Percentiles rank a stretch among this genome's conserved stretches.
Conservation (phyloP, 768 basidiomycete species). For the Rossbeevera mucosa region DNA sequence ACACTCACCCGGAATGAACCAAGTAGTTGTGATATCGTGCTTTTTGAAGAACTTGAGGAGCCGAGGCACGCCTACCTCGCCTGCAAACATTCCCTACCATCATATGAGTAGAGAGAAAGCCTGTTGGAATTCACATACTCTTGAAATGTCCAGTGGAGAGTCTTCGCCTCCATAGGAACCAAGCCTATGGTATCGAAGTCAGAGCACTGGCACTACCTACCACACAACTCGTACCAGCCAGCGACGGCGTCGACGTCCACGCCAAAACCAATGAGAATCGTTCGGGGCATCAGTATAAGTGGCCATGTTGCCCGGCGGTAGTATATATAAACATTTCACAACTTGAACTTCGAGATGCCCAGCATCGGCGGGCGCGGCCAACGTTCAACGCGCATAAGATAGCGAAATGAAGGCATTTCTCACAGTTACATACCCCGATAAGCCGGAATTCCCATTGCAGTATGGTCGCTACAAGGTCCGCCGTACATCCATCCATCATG, state of each 20-base stretch:
- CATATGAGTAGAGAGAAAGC: neutral
- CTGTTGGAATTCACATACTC: constrained; percentile 30
- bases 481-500: neutral
- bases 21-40: constrained; percentile 62
- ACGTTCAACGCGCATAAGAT: neutral
- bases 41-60: constrained; percentile 69
- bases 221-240: constrained; percentile 47
- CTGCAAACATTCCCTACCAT: constrained; percentile 61
- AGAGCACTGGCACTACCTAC: neutral
- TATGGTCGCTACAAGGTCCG: neutral
- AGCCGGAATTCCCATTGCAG: neutral
- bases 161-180: constrained; percentile 77
- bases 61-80: constrained; percentile 66
- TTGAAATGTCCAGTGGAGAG: constrained; percentile 63
- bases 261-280: constrained; percentile 56
- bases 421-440: neutral
- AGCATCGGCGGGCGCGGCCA: neutral
- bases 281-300: constrained; percentile 42
- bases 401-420: neutral
- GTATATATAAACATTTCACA: constrained; percentile 1
- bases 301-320: neutral
- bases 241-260: constrained; percentile 77
- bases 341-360: neutral
- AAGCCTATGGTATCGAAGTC: constrained; percentile 39
- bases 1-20: constrained; percentile 65